phyloP scores from a whole-genome alignment of 2,329 filamentous ascomycete species.

The Didymella lethalis region DNA sequence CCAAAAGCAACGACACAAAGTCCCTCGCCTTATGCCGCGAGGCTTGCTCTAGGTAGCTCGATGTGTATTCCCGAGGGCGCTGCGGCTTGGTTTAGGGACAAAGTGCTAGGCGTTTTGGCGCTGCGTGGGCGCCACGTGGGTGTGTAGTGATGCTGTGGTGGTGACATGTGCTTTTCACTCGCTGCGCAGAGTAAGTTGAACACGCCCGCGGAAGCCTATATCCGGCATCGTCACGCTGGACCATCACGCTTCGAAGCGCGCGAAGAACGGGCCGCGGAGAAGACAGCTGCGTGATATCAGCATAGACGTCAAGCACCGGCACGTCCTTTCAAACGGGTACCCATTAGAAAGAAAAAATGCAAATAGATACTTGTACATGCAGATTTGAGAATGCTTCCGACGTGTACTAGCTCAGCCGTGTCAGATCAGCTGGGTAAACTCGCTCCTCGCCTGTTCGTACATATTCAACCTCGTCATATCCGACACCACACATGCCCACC shows the following conservation, averaged over 20 bases:
- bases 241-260: too few relatives aligned
- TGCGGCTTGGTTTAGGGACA: not conserved
- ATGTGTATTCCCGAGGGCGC: not conserved
- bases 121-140: not conserved
- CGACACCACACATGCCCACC: not conserved
- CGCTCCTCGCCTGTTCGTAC: conserved; percentile 19
- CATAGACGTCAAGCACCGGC: not conserved
- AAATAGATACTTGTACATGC: conserved; percentile 26
- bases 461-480: conserved; percentile 8
- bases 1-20: too few relatives aligned
- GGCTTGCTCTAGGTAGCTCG: not conserved
- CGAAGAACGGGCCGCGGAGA: too few relatives aligned
- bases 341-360: conserved; percentile 16
- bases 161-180: not conserved
- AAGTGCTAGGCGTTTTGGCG: not conserved
- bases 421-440: not conserved
- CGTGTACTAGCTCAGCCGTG: conserved; percentile 12
- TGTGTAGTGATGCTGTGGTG: not conserved
- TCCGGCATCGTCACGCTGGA: too few relatives aligned
- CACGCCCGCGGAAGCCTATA: not conserved
- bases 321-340: not conserved
- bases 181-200: too few relatives aligned
- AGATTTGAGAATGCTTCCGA: conserved; percentile 20
- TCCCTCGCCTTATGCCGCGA: too few relatives aligned
- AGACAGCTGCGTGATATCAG: too few relatives aligned